These are phyloP conservation scores for Fusarium kyushuense DNA, from an alignment of 2,329 filamentous ascomycete genomes.

Conservation along the genomic window DNA sequence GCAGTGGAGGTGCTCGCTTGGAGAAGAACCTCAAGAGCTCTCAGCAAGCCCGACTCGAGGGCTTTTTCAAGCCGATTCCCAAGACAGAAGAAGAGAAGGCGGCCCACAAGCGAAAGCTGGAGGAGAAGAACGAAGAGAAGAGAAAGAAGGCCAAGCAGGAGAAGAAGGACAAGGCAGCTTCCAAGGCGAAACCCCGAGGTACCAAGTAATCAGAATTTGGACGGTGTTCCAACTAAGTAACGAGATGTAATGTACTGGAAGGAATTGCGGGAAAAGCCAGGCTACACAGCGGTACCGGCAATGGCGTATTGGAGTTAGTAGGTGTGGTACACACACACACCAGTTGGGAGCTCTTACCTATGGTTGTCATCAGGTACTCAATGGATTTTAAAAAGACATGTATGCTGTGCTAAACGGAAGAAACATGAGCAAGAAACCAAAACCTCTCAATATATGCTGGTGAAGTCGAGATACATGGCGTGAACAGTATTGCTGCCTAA, in stretches of 20 bases:
- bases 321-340: conserved; percentile 8
- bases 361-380: neutral
- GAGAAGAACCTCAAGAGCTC: conserved; percentile 91
- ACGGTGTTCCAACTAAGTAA: neutral
- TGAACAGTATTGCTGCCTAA: neutral
- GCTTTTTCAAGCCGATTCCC: conserved; percentile 94
- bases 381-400: conserved; percentile 13
- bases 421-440: neutral
- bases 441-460: neutral
- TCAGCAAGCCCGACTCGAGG: conserved; percentile 91
- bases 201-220: conserved; percentile 48
- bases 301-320: conserved; percentile 44
- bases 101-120: conserved; percentile 89
- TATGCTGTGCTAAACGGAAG: neutral
- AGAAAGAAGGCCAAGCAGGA: conserved; percentile 97
- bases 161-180: conserved; percentile 93
- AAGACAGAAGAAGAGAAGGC: conserved; percentile 90
- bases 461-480: neutral
- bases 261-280: conserved; percentile 9
- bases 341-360: neutral
- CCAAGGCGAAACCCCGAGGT: conserved; percentile 86
- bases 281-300: conserved; percentile 8
- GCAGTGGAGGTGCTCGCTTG: conserved; percentile 79
- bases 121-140: conserved; percentile 90
- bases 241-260: conserved; percentile 11